Conservation (phyloP, 441 rosid species). For the Erysimum cheiri region DNA sequence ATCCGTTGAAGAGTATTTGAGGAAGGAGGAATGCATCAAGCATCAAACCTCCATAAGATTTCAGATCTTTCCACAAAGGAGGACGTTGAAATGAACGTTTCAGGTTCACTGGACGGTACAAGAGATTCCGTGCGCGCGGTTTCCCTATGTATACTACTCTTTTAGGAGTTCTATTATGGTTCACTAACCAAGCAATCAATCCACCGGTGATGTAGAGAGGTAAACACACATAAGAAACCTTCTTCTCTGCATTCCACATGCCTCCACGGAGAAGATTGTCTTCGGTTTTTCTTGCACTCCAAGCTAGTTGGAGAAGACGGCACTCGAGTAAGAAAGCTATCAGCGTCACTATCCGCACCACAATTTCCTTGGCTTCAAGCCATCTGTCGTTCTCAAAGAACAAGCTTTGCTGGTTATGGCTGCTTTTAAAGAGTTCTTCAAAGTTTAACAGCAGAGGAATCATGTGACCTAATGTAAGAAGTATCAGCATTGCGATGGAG, state of each 20-base stretch:
- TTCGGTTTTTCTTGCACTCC: conserved; percentile 65
- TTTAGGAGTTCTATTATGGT: conserved; percentile 52
- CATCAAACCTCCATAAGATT: conserved; percentile 80
- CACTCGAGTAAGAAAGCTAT: conserved; percentile 86
- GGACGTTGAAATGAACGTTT: conserved; percentile 48
- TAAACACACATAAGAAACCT: conserved; percentile 57
- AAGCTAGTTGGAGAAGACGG: conserved; percentile 76
- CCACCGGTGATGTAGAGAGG: conserved; percentile 74
- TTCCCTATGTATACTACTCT: conserved; percentile 41
- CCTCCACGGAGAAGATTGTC: conserved; percentile 38
- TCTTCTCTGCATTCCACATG: conserved; percentile 74
- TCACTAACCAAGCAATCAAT: conserved; percentile 66
- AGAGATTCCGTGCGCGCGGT: conserved; percentile 27
- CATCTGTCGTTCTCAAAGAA: conserved; percentile 78
- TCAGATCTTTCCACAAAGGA: conserved; percentile 65
- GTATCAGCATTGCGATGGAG: conserved; percentile 66
- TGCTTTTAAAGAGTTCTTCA: conserved; percentile 66
- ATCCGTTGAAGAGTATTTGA: conserved; percentile 72
- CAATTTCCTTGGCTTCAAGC: conserved; percentile 86
- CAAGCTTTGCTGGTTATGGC: conserved; percentile 54
- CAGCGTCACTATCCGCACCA: conserved; percentile 82
- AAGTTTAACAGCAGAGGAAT: conserved; percentile 80
- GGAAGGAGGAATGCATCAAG: conserved; percentile 85
- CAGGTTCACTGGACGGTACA: conserved; percentile 24
- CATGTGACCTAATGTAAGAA: conserved; percentile 81